Base-by-base conservation (phyloP, 345 rosid species). In the Trapa incisa region DNA sequence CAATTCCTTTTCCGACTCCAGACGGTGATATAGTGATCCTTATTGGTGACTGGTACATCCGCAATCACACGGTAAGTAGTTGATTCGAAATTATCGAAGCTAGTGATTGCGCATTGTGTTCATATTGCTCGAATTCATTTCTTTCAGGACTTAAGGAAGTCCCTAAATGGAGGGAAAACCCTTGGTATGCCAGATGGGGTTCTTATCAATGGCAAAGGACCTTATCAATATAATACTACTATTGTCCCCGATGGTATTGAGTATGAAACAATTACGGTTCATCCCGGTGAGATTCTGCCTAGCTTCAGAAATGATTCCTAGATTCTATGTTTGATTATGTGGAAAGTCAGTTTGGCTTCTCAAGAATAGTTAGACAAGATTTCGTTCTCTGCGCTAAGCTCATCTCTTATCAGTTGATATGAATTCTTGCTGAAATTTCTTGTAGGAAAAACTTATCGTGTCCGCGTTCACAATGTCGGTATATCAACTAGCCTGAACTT, bases 161-260 rank as follows among this genome's bases (percentile, higher is more conserved):
- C 85, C 67, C 95, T 95, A 63, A 96, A 91, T 82, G 92, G 73
- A 10, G 97, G 99, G 67, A 86, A 87, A 76, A 96, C 75, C 72
- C 89, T 91, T 32, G 99, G 94, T 76, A 91, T 91, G 89, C 99
- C 99, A 0, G 82, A 95, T 74, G 99, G 99, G 0, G 99, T 95
- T 80, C 89, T 95, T 47, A 89, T 95, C 48, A 95, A 95, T 61
- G 99, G 99, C 38, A 95, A 91, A 80, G 99, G 99, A 62, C 99
- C 99, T 74, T 95, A 87, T 48, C 87, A 71, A 62, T 95, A 95
- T 78, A 95, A 91, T 75, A 60, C 67, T 1, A 95, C 97, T 16
- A 86, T 91, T 70, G 96, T 91, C 66, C 82, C 92, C 0, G 94
- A 84, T 62, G 80, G 80, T 50, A 89, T 91, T 65, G 96, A 87